phyloP scores from a whole-genome alignment of 1,139 yeast species.

The Ogataea hybrid region DNA sequence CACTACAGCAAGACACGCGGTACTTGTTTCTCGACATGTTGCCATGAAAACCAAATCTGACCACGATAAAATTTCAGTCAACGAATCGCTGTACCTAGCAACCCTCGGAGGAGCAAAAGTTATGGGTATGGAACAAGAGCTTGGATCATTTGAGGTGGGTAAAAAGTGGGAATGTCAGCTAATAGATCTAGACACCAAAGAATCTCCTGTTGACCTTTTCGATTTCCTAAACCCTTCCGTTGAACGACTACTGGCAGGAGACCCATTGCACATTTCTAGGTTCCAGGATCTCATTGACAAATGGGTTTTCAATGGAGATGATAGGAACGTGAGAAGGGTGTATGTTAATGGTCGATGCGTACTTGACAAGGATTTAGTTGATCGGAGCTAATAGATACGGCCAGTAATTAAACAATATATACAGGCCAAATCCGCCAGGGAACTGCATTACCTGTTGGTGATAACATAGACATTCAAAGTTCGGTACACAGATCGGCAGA shows the following conservation, averaged over 20 bases:
- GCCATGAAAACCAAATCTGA: slow-evolving; percentile 36
- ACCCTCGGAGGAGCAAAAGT: slow-evolving; percentile 43
- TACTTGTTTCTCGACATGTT: slow-evolving; percentile 31
- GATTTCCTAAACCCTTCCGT: slow-evolving; percentile 51
- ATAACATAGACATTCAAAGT: no score
- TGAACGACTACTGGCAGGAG: slow-evolving; percentile 12
- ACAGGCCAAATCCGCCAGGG: background rate
- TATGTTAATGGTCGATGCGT: slow-evolving; percentile 76
- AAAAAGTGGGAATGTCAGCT: slow-evolving; percentile 71
- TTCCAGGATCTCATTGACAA: slow-evolving; percentile 62
- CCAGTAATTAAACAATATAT: no score
- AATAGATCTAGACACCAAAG: slow-evolving; percentile 50
- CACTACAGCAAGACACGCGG: slow-evolving; percentile 37
- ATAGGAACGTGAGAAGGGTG: slow-evolving; percentile 71
- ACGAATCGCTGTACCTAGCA: slow-evolving; percentile 39
- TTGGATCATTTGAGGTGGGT: slow-evolving; percentile 31
- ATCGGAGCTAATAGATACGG: background rate
- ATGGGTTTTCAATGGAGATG: slow-evolving; percentile 93
- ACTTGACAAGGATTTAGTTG: slow-evolving; percentile 37
- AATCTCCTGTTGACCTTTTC: slow-evolving; percentile 67
- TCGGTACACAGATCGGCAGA: no score
- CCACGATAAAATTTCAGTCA: slow-evolving; percentile 39
- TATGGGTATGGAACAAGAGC: slow-evolving; percentile 22
- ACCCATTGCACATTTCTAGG: slow-evolving; percentile 14
- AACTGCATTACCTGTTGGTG: background rate